Evolutionary conservation across 164 flowering plant species (phyloP), one percentile per base, ranked within the genome.

Genomic region (Umbilicus rupestris): DNA sequence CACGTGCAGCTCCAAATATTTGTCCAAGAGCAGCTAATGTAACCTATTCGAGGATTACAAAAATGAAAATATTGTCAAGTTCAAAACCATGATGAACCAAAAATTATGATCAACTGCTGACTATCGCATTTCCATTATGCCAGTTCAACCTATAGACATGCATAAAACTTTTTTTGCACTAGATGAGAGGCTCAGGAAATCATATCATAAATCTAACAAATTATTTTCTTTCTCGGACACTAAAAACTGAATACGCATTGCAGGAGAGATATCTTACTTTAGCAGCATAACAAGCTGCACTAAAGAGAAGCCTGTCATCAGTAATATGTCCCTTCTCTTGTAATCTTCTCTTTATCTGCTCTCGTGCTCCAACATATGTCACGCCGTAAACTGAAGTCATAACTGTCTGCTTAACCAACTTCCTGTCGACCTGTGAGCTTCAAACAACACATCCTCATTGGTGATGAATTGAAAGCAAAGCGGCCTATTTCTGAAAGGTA

Each of bases 351-450:
- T 81, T 87, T 71, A 94, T 94, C 72, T 94, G 98, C 63, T 94
- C 97, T 60, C 97, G 89, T n/a, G 98, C 98, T 37, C 98, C 98
- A 72, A 94, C 74, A 78, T 78, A 90, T 28, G 98, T 94, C 70
- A 94, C 98, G 65, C 98, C 98, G 75, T 94, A 94, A 20, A 94
- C 98, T 66, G 98, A 94, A 67, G 98, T 94, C 98, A 94, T 94
- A 73, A 94, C 98, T 17, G 98, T 94, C 77, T 94, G 98, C 73
- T 94, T 94, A 67, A 94, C 97, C 74, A 94, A 79, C 71, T 87
- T 94, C 62, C 98, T 73, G 71, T 94, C 97, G 67, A 94, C 96
- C 98, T 94, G 90, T 79, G 72, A 74, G 64, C 66, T 72, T 66
- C 68, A 78, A 68, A 64, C 11, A 24, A 39, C 68, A 66, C 50